Base-by-base conservation (phyloP, 257 asterid species). In the Nicotiana paniculata region DNA sequence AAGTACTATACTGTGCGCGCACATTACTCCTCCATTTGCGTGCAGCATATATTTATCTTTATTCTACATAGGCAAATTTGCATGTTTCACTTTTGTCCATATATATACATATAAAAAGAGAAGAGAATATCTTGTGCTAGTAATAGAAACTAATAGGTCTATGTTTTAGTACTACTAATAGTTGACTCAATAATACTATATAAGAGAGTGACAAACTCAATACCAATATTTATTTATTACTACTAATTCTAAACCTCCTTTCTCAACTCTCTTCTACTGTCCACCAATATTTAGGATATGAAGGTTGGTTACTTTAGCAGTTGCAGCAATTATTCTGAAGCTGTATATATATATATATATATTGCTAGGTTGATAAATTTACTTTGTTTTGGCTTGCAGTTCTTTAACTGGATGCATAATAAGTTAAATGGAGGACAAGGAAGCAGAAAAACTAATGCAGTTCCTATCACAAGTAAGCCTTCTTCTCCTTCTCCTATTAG, bases 371-470 rank as follows among this genome's bases (percentile, higher is more conserved):
- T 48, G 35, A 3, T 48, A 9, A 13, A 9, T 57, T 51, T 11
- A 5, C 39, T 81, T 6, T 78, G 69, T 64, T 61, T 24, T n/a
- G 7, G 13, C 48, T 67, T 88, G 85, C 85, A 88, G 91, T 88
- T 86, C 86, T 82, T 88, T 70, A 84, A 61, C 28, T 86, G 91
- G 91, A 83, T 86, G 87, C 89, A 88, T 32, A 85, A 53, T 61
- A 86, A 84, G 83, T 9, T 88, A 33, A 82, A 77, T 82, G 89
- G 85, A 1, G 89, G 82, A 67, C 87, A 84, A 75, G 74, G 48
- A 48, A 88, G 30, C 81, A 84, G 30, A 33, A 86, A 81, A 80
- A 78, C 83, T 53, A 69, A 59, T 72, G 74, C 80, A 7, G 55
- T 68, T 82, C 13, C 58, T 21, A 70, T 5, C 8, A 46, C 78